Conservation (phyloP, 2,329 filamentous ascomycete species). For the Aspergillus fructus region DNA sequence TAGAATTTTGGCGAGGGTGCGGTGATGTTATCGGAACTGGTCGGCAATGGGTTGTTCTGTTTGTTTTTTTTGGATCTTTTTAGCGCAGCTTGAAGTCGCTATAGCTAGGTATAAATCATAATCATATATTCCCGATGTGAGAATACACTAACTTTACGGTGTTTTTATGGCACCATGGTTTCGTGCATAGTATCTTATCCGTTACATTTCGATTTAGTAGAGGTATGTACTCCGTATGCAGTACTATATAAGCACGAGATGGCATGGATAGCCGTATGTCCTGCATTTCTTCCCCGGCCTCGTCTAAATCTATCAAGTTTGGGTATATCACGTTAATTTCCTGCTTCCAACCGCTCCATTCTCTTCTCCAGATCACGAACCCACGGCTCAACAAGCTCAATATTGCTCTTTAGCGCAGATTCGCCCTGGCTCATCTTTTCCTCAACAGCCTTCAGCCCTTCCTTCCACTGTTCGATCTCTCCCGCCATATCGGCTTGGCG, state of each 20-base stretch:
- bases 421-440: conserved; percentile 69
- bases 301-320: not conserved
- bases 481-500: conserved; percentile 77
- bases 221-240: too few species aligned
- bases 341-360: conserved; percentile 59
- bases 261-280: too few species aligned
- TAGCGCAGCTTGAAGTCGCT: not conserved
- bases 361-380: conserved; percentile 81
- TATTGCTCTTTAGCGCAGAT: conserved; percentile 71
- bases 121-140: not conserved
- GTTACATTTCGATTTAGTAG: too few species aligned
- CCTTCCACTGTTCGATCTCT: conserved; percentile 84
- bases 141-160: not conserved
- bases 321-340: not conserved
- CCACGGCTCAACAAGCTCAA: conserved; percentile 83
- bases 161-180: not conserved
- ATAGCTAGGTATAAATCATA: not conserved
- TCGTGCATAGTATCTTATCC: too few species aligned
- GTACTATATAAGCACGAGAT: not conserved
- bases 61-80: not conserved
- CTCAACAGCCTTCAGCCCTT: conserved; percentile 77
- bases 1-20: conserved; percentile 43
- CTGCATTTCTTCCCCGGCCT: not conserved
- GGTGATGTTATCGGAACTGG: not conserved
- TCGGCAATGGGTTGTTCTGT: not conserved